Evolutionary conservation across 2,329 filamentous ascomycete species (phyloP).

Genomic region (Penicillium brasilianum): DNA sequence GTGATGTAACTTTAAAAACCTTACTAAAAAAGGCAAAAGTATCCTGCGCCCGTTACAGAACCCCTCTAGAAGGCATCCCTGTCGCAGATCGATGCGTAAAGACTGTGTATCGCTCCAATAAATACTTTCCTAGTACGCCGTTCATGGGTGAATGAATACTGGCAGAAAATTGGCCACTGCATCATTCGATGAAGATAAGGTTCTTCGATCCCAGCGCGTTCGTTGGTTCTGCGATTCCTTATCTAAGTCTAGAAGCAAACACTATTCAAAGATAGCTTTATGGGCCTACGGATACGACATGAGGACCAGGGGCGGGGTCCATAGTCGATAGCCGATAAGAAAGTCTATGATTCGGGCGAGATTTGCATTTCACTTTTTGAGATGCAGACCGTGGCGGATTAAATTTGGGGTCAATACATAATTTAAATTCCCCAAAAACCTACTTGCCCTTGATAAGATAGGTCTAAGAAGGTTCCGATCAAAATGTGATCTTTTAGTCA

Average conservation of each 20-base stretch:
- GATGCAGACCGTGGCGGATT: background rate
- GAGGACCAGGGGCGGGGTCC: background rate
- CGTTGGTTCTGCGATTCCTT: background rate
- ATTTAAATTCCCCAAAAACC: background rate
- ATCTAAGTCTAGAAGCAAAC: background rate
- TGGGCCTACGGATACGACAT: background rate
- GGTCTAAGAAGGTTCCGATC: too few relatives aligned
- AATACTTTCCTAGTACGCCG: background rate
- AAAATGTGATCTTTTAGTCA: background rate
- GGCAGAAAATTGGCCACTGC: background rate
- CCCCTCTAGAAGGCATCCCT: constrained; percentile 5
- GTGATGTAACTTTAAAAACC: constrained; percentile 14
- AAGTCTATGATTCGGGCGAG: background rate
- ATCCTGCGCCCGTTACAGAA: constrained; percentile 8
- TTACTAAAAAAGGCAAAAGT: constrained; percentile 19
- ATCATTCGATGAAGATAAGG: constrained; percentile 11
- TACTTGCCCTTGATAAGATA: too few relatives aligned
- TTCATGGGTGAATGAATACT: background rate
- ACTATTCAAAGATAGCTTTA: background rate
- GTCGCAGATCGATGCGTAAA: constrained; percentile 11
- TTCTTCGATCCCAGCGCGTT: constrained; percentile 1
- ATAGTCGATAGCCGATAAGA: background rate
- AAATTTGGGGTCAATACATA: background rate
- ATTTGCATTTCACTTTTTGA: background rate
- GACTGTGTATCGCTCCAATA: background rate